phyloP scores from a whole-genome alignment of 805 yeast species.

The Lipomyces spencermartinsiae region DNA sequence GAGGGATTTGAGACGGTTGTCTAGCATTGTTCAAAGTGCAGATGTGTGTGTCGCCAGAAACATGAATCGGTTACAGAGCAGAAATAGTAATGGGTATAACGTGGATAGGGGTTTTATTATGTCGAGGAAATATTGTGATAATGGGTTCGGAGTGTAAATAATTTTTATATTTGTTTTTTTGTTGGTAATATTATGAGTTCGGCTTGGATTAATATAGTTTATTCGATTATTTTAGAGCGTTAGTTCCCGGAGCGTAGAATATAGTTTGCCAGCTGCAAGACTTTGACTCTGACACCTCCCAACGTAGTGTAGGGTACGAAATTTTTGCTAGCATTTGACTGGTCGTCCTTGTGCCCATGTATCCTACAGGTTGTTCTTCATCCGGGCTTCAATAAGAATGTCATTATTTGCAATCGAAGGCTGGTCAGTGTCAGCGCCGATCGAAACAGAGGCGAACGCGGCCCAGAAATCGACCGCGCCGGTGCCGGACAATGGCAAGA shows the following conservation, averaged over 20 bases:
- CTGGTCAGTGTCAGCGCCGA: conserved; percentile 28
- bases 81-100: background rate
- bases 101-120: background rate
- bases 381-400: conserved; percentile 12
- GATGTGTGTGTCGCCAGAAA: background rate
- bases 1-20: conserved; percentile 6
- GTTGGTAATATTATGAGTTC: background rate
- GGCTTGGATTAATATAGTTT: background rate
- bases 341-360: background rate
- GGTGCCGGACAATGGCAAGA: background rate
- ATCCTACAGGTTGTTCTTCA: background rate
- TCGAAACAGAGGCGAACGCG: background rate
- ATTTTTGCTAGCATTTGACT: too few relatives aligned
- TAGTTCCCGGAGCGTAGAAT: too few relatives aligned
- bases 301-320: too few relatives aligned
- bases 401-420: conserved; percentile 34
- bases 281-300: too few relatives aligned
- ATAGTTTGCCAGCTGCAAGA: too few relatives aligned
- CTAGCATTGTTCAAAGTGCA: background rate
- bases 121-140: background rate
- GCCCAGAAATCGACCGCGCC: background rate
- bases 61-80: background rate
- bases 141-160: background rate
- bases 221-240: background rate
- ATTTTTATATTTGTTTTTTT: background rate